Percentiles rank a stretch among this genome's conserved stretches.
These are phyloP conservation scores for Stachybotrys echinatus DNA, from an alignment of 2,329 filamentous ascomycete species.

Conservation along the genomic window DNA sequence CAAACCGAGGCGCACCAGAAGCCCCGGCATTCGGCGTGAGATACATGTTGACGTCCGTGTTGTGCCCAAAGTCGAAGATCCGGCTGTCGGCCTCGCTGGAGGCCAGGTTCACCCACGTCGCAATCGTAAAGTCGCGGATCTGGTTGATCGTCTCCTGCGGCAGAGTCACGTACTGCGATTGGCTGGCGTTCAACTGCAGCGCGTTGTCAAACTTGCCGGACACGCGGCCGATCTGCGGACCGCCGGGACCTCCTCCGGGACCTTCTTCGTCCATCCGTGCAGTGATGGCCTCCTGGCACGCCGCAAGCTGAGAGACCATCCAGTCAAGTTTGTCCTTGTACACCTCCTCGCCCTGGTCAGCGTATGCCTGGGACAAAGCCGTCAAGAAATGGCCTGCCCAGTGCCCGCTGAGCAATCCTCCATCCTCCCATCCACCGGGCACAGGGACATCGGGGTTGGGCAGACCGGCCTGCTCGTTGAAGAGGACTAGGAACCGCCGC, in stretches of 20 bases:
- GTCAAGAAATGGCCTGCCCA: constrained; percentile 28
- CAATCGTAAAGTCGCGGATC: constrained; percentile 13
- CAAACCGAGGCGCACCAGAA: constrained; percentile 9
- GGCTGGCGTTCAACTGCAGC: constrained; percentile 5
- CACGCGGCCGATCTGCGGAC: constrained; percentile 8
- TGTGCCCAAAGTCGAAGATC: constrained; percentile 14
- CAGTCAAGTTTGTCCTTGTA: constrained; percentile 26
- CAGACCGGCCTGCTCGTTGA: constrained; percentile 24
- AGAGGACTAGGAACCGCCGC: constrained; percentile 21
- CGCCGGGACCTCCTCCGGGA: not conserved
- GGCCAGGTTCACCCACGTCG: constrained; percentile 11
- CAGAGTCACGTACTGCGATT: constrained; percentile 10
- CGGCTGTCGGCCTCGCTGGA: constrained; percentile 8
- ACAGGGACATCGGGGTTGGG: constrained; percentile 18
- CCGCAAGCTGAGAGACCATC: constrained; percentile 23
- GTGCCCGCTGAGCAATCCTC: constrained; percentile 25
- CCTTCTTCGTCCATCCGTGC: constrained; percentile 14
- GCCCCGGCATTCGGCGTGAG: constrained; percentile 9
- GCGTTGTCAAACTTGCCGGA: constrained; percentile 12
- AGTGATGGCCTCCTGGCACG: constrained; percentile 23
- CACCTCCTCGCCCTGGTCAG: constrained; percentile 20
- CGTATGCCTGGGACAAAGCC: constrained; percentile 24
- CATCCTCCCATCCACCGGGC: constrained; percentile 28
- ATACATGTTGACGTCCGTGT: constrained; percentile 12
- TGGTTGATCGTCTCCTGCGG: constrained; percentile 15